phyloP scores from a whole-genome alignment of 192 early-diverging fungal species.

The Mortierella antarctica region DNA sequence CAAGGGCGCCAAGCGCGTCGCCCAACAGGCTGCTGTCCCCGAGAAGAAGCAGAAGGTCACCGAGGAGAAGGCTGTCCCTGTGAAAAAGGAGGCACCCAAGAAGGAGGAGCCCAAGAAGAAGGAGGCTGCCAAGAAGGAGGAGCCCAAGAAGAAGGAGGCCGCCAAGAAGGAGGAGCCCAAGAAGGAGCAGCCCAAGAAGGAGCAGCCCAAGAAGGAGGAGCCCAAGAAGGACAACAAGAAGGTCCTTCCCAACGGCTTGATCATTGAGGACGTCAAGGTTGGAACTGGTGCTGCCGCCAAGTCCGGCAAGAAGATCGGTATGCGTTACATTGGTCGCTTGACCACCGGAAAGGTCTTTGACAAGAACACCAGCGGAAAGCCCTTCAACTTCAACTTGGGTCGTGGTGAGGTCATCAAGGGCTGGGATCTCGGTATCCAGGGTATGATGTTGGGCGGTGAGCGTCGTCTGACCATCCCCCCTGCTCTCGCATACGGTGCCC shows the following conservation, averaged over 20 bases:
- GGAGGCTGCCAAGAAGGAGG: constrained; percentile 50
- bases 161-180: constrained; percentile 56
- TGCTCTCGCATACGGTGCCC: constrained; percentile 73
- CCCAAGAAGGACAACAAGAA: constrained; percentile 65
- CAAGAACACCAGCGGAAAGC: constrained; percentile 90
- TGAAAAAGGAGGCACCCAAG: constrained; percentile 52
- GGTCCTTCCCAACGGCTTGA: constrained; percentile 77
- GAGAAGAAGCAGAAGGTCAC: constrained; percentile 58
- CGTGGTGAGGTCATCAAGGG: constrained; percentile 95
- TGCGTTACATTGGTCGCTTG: constrained; percentile 96
- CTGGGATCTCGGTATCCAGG: constrained; percentile 91
- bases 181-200: constrained; percentile 61
- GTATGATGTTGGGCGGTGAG: constrained; percentile 94
- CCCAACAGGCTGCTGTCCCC: constrained; percentile 30
- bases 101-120: constrained; percentile 53
- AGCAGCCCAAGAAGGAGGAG: constrained; percentile 56
- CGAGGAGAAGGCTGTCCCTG: constrained; percentile 56
- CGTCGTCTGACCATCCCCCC: constrained; percentile 93
- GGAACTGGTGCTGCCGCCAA: constrained; percentile 60
- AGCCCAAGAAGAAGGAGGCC: constrained; percentile 58
- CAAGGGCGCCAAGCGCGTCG: constrained; percentile 57
- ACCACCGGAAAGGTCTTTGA: constrained; percentile 96
- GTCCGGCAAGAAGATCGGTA: constrained; percentile 65
- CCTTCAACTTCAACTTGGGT: constrained; percentile 91
- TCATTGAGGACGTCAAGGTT: constrained; percentile 81